Conservation (phyloP, 2,329 filamentous ascomycete species). For the Taxawa tesnikishii region DNA sequence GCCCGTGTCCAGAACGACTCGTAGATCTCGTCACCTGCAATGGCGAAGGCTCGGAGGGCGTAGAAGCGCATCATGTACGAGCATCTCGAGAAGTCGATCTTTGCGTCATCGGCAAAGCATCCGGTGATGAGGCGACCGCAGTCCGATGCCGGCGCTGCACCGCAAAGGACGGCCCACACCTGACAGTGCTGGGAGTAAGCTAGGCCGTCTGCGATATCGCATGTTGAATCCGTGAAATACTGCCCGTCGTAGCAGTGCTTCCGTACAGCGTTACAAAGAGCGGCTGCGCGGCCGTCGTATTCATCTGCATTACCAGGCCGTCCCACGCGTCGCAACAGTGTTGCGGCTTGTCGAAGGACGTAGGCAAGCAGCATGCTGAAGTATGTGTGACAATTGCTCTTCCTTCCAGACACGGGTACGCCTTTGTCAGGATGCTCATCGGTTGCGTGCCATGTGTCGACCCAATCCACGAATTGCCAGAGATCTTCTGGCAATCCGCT, state of each 20-base stretch:
- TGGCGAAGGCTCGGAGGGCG: conserved; percentile 23
- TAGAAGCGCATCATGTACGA: conserved; percentile 27
- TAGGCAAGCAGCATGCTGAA: too few species aligned
- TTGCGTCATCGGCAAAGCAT: conserved; percentile 13
- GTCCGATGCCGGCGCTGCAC: conserved; percentile 13
- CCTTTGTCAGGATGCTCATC: too few species aligned
- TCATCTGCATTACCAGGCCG: conserved; percentile 20
- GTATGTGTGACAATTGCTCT: too few species aligned
- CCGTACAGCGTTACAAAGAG: conserved; percentile 15
- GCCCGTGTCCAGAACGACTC: conserved; percentile 19
- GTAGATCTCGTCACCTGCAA: conserved; percentile 21
- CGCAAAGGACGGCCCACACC: conserved; percentile 23
- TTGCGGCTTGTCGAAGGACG: too few species aligned
- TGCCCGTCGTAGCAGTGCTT: too few species aligned
- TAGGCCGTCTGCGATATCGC: conserved; percentile 14
- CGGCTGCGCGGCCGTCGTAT: conserved; percentile 15
- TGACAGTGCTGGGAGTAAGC: conserved; percentile 26
- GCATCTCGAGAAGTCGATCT: conserved; percentile 9
- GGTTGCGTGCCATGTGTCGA: too few species aligned
- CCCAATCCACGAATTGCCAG: too few species aligned
- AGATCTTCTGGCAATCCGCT: conserved; percentile 24
- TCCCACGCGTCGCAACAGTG: conserved; percentile 19
- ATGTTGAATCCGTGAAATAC: conserved; percentile 24
- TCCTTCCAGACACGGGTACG: too few species aligned
- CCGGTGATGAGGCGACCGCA: conserved; percentile 16